Percentiles rank a stretch among this genome's conserved stretches.
phyloP scores from a whole-genome alignment of 352 stramenopile species.

The Lagenidium giganteum region DNA sequence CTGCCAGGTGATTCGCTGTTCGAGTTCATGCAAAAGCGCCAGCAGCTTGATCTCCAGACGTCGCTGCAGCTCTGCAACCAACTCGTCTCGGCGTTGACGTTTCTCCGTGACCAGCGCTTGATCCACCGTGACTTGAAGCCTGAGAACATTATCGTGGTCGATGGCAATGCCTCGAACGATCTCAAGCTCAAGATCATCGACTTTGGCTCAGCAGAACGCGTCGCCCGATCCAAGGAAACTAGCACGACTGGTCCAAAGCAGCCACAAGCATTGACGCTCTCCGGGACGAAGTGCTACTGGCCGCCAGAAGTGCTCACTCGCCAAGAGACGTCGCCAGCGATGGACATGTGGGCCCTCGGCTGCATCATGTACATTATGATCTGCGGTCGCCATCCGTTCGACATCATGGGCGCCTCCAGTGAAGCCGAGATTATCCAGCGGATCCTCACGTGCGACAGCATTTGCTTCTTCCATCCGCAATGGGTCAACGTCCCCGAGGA shows the following conservation, averaged over 20 bases:
- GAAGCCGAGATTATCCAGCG: slow-evolving; percentile 76
- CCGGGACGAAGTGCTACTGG: slow-evolving; percentile 84
- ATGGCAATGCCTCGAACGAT: slow-evolving; percentile 1
- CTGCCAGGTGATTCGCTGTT: slow-evolving; percentile 64
- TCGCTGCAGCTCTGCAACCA: slow-evolving; percentile 56
- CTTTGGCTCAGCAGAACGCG: slow-evolving; percentile 69
- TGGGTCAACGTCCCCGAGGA: slow-evolving; percentile 46
- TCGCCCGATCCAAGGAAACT: slow-evolving; percentile 9
- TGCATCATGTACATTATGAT: slow-evolving; percentile 89
- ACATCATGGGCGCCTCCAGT: slow-evolving; percentile 65
- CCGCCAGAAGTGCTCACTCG: slow-evolving; percentile 62
- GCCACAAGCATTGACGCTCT: slow-evolving; percentile 30
- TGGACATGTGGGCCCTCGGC: slow-evolving; percentile 88
- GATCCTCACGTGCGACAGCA: slow-evolving; percentile 28
- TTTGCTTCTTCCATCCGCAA: slow-evolving; percentile 52
- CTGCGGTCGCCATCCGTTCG: slow-evolving; percentile 81
- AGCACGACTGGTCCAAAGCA: neutral
- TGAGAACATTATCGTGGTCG: slow-evolving; percentile 80
- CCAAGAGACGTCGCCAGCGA: slow-evolving; percentile 55
- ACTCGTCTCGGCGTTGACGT: slow-evolving; percentile 58
- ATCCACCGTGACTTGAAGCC: slow-evolving; percentile 88
- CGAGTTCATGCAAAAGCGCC: slow-evolving; percentile 54
- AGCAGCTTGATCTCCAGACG: slow-evolving; percentile 28
- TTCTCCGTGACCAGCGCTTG: slow-evolving; percentile 50
- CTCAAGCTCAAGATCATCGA: slow-evolving; percentile 83